These are phyloP conservation scores for Leccinum insolens DNA, from an alignment of 1,284 basidiomycete genomes.

Conservation along the genomic window DNA sequence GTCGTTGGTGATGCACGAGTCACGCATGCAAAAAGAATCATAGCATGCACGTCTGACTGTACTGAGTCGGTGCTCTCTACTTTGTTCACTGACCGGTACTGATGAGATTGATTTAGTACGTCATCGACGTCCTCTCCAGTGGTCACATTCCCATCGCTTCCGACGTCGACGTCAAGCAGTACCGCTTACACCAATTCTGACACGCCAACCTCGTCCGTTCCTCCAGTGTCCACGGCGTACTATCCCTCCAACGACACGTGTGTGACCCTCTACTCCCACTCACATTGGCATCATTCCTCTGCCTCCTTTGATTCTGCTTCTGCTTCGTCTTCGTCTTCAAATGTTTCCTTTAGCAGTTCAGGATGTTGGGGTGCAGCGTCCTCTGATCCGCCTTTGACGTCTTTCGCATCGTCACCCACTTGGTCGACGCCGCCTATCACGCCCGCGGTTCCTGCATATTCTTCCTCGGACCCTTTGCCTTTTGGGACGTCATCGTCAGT, in stretches of 20 bases:
- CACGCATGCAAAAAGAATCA: constrained; percentile 33
- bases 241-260: constrained; percentile 5
- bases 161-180: neutral
- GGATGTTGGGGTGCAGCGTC: neutral
- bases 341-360: neutral
- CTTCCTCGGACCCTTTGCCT: constrained; percentile 1
- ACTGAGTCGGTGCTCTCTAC: constrained; percentile 14
- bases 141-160: constrained; percentile 12
- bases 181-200: constrained; percentile 1
- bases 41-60: constrained; percentile 15
- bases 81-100: constrained; percentile 1
- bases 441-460: neutral
- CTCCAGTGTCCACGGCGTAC: neutral
- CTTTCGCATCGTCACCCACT: constrained; percentile 1
- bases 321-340: neutral
- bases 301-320: constrained; percentile 1
- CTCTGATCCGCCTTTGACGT: constrained; percentile 1
- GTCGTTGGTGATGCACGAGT: constrained; percentile 46
- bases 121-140: neutral
- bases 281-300: neutral
- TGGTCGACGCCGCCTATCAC: constrained; percentile 2
- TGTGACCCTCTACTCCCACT: neutral
- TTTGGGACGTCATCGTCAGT: neutral
- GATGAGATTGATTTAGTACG: neutral
- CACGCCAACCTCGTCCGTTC: neutral